Evolutionary conservation across 164 flowering plant genomes (phyloP).

Genomic region (Amborella trichopoda): DNA sequence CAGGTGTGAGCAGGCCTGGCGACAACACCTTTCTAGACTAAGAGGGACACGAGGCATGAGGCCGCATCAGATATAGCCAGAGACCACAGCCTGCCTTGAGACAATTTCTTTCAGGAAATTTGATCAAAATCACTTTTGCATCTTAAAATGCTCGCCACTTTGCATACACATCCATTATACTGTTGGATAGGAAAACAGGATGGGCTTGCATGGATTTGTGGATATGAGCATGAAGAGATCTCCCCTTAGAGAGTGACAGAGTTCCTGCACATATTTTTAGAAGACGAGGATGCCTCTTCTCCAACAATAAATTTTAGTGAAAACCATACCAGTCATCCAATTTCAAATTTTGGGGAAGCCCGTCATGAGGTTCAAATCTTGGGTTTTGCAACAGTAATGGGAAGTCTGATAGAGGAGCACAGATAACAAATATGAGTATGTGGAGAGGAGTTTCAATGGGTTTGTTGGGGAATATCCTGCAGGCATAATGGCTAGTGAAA

Average conservation of each 20-base stretch:
- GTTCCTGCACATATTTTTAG: conserved; percentile 6
- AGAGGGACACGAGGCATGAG: not conserved
- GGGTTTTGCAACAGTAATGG: no score
- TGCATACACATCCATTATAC: conserved; percentile 6
- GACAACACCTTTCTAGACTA: conserved; percentile 4
- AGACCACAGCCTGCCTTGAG: conserved; percentile 9
- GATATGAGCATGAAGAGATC: conserved; percentile 5
- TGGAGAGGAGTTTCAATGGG: no score
- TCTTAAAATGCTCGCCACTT: conserved; percentile 2
- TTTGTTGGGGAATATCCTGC: no score
- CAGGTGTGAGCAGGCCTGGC: conserved; percentile 4
- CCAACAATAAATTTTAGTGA: no score
- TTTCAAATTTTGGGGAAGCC: no score
- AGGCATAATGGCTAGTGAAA: no score
- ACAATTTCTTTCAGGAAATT: conserved; percentile 7
- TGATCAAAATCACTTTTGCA: conserved; percentile 4
- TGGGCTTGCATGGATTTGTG: conserved; percentile 4
- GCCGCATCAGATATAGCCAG: conserved; percentile 3
- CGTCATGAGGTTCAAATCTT: no score
- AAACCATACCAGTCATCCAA: no score
- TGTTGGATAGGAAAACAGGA: conserved; percentile 6
- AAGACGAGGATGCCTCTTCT: conserved; percentile 2
- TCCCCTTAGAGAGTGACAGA: conserved; percentile 1
- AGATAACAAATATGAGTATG: no score
- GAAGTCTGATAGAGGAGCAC: no score